Conservation (phyloP, 2,329 filamentous ascomycete species). For the Trichoderma afroharzianum region DNA sequence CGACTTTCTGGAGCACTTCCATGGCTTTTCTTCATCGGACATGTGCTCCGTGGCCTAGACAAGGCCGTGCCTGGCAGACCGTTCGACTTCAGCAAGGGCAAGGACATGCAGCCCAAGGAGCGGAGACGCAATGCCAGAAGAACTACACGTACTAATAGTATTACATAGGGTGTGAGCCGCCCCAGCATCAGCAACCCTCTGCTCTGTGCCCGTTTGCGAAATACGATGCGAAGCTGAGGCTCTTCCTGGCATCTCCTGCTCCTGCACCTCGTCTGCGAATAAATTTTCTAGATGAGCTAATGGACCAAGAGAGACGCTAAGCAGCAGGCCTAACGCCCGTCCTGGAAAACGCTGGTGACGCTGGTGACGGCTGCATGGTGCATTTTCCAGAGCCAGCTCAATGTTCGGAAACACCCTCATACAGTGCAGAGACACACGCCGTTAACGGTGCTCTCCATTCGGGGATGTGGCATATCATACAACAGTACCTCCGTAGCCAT, state of each 20-base stretch:
- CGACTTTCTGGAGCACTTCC: constrained; percentile 6
- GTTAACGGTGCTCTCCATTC: background rate
- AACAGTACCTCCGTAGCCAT: background rate
- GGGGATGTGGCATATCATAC: background rate
- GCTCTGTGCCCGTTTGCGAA: background rate
- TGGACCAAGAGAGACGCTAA: background rate
- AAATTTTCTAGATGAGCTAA: background rate
- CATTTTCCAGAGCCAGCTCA: background rate
- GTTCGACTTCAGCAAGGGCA: background rate
- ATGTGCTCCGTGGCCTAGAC: constrained; percentile 1
- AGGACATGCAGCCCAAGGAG: constrained; percentile 15
- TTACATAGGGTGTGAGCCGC: background rate
- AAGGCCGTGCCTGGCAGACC: constrained; percentile 6
- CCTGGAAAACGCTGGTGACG: background rate
- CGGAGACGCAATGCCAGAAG: constrained; percentile 10
- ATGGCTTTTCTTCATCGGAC: constrained; percentile 14
- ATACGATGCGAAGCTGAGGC: background rate
- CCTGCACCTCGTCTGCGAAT: background rate
- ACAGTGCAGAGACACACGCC: background rate
- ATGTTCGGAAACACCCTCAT: background rate
- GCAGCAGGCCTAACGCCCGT: background rate
- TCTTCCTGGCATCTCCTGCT: background rate
- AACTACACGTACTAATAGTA: background rate
- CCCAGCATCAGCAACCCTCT: background rate
- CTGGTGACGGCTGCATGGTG: background rate